These are phyloP conservation scores for Stagonosporopsis cucurbitacearum DNA, from an alignment of 2,329 filamentous ascomycete species.

Conservation along the genomic window DNA sequence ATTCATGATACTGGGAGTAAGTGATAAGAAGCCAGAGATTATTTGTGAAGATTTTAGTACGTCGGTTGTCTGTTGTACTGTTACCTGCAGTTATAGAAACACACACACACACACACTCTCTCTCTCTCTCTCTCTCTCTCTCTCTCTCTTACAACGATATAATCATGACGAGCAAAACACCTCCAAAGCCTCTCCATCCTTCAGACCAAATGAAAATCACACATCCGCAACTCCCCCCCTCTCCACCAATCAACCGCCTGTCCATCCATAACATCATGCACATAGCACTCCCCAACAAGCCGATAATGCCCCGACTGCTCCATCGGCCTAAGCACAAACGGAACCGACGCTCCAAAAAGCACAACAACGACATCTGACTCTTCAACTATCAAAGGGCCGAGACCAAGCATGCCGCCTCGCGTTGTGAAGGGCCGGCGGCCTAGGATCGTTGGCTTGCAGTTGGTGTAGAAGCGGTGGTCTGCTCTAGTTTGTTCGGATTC, in stretches of 20 bases:
- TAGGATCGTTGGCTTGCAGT: background rate
- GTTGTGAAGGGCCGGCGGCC: background rate
- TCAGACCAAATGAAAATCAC: background rate
- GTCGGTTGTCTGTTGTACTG: too few relatives aligned
- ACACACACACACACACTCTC: too few relatives aligned
- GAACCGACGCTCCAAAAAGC: background rate
- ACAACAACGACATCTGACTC: background rate
- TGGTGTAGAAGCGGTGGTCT: background rate
- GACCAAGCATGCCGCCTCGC: background rate
- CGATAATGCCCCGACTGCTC: background rate
- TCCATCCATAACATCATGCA: constrained; percentile 5
- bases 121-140: too few relatives aligned
- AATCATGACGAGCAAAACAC: background rate
- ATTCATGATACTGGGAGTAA: constrained; percentile 51
- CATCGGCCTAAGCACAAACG: background rate
- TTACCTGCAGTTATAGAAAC: too few relatives aligned
- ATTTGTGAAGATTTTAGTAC: background rate
- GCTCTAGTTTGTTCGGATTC: background rate
- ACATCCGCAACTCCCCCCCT: background rate
- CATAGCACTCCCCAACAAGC: background rate
- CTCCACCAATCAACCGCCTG: background rate
- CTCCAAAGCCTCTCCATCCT: background rate
- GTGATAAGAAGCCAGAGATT: background rate
- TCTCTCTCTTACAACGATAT: background rate
- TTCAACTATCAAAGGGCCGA: background rate